Conservation (phyloP, 176 grass and related monocot genomes). For the Aegilops longissima region DNA sequence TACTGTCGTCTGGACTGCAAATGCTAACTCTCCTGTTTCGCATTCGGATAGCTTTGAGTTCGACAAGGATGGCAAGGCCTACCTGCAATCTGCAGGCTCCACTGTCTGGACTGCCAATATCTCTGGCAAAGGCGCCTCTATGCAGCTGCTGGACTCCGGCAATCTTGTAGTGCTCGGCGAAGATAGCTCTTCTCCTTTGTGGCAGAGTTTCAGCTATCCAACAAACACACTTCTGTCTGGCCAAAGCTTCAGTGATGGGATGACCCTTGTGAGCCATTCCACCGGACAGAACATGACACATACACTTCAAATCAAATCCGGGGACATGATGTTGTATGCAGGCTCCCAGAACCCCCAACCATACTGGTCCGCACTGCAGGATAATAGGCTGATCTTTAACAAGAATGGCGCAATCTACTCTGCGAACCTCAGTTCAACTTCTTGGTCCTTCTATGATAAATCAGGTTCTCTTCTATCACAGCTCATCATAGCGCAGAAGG, state of each 20-base stretch:
- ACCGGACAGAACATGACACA: conserved; percentile 53
- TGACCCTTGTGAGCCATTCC: conserved; percentile 56
- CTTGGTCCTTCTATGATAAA: conserved; percentile 80
- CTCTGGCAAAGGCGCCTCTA: conserved; percentile 44
- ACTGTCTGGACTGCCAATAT: conserved; percentile 65
- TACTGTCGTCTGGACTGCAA: conserved; percentile 74
- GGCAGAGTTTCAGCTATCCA: conserved; percentile 91
- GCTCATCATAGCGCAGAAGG: conserved; percentile 33
- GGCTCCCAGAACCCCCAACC: conserved; percentile 58
- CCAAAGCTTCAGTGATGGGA: conserved; percentile 70
- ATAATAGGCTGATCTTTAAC: conserved; percentile 48
- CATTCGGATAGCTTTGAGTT: conserved; percentile 72
- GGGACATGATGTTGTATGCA: conserved; percentile 65
- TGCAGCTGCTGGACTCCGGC: conserved; percentile 72
- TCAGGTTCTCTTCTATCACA: conserved; percentile 49
- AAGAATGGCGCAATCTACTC: conserved; percentile 53
- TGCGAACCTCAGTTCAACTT: conserved; percentile 53
- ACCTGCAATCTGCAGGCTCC: conserved; percentile 57
- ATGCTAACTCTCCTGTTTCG: conserved; percentile 48
- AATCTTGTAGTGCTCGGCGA: conserved; percentile 69
- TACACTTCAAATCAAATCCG: conserved; percentile 68
- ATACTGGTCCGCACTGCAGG: conserved; percentile 76
- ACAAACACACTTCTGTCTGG: conserved; percentile 78
- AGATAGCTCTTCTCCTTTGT: conserved; percentile 53
- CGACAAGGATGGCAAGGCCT: conserved; percentile 61